Evolutionary conservation across 306 rosid genomes (phyloP).

Genomic region (Medicago lupulina): DNA sequence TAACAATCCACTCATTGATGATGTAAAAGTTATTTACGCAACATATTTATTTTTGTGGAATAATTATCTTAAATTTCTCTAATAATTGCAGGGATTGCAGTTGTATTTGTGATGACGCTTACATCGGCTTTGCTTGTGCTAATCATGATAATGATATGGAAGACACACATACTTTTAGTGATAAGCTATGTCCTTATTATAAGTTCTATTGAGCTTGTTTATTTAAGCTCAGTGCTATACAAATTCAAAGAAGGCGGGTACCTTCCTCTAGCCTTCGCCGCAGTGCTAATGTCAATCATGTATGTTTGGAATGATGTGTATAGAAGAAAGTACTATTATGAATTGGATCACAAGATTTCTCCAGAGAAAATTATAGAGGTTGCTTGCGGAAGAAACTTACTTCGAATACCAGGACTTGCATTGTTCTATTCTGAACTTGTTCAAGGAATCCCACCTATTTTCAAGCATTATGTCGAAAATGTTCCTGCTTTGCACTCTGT

Average conservation of each 20-base stretch:
- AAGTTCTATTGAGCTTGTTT: slow-evolving; percentile 61
- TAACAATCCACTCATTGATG: neutral
- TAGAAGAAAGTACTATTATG: slow-evolving; percentile 63
- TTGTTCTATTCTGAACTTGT: slow-evolving; percentile 84
- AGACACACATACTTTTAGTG: slow-evolving; percentile 57
- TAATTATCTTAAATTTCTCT: too few species aligned
- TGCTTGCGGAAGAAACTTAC: slow-evolving; percentile 7
- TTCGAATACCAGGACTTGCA: slow-evolving; percentile 57
- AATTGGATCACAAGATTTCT: slow-evolving; percentile 63
- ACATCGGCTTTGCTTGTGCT: slow-evolving; percentile 69
- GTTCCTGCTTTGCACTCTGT: slow-evolving; percentile 73
- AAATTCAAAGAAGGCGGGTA: slow-evolving; percentile 85
- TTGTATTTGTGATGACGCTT: slow-evolving; percentile 85
- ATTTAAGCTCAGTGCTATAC: slow-evolving; percentile 77
- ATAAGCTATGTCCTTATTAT: slow-evolving; percentile 56
- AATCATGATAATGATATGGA: slow-evolving; percentile 92
- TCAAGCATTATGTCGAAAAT: slow-evolving; percentile 69
- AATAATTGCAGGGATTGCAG: slow-evolving; percentile 71
- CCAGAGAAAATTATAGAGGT: slow-evolving; percentile 52
- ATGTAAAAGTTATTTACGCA: slow-evolving; percentile 9
- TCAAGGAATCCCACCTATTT: slow-evolving; percentile 87
- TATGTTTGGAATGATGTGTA: slow-evolving; percentile 73
- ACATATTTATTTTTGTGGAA: neutral
- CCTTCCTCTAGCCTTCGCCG: slow-evolving; percentile 75
- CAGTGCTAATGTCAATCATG: slow-evolving; percentile 65